Evolutionary conservation across 2,329 filamentous ascomycete genomes (phyloP), one percentile per base, ranked within the genome.

Genomic region (Pseudodiploospora longispora): DNA sequence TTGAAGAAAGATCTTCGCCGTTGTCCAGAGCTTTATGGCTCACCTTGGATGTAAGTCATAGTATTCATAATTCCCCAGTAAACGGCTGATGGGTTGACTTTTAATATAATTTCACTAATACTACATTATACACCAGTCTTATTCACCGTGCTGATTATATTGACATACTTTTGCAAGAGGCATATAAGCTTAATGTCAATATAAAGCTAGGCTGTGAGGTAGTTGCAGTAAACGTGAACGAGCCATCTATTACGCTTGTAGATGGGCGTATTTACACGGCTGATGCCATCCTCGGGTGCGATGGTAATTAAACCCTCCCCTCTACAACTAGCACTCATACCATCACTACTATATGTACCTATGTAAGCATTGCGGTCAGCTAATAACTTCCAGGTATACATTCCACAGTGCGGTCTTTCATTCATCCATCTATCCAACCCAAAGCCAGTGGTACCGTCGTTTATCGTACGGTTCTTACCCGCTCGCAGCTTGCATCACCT

Each of bases 41-140:
- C 49, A 4, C 51, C 49, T 4, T 53, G 51, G 51, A 27, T 53
- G 51, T 51, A 45, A 8, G 49, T 50, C 19, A 19, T 19, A 19
- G 19, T 19, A 19, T 19, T 19, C 19, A 19, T 19, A 3, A 19
- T 19, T 19, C 19, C 19, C 19, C 19, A 19, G 19, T 19, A 19
- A 19, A 19, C 19, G 19, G 19, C 19, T 19, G 19, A 19, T 19
- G 19, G 19, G 19, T 19, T 19, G 19, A 19, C 19, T 19, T 19
- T 19, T 19, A 19, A 19, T 19, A 19, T 19, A 19, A 19, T 19
- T 19, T 19, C 19, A 19, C 19, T 19, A 19, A 19, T 19, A 19
- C 19, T 19, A 19, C 19, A 19, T 19, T 19, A 19, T 19, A 19
- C 30, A 4, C 30, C 32, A 51, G 50, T 6, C 6, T 52, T 3